Percentiles rank a stretch among this genome's conserved stretches.
phyloP scores from a whole-genome alignment of 2,329 filamentous ascomycete species.

The Acephala macrosclerotiorum region DNA sequence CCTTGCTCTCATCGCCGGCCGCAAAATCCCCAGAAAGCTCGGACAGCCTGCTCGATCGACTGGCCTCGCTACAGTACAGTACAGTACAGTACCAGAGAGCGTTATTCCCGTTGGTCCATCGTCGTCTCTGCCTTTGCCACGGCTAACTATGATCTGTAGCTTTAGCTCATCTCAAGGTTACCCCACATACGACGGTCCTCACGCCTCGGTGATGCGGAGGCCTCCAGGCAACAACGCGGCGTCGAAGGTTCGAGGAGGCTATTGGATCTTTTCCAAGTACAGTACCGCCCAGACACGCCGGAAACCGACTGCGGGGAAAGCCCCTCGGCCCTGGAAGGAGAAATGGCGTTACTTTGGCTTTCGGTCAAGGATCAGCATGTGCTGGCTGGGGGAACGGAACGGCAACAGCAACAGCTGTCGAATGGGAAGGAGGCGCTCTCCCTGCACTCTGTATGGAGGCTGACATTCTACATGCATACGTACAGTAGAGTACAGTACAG shows the following conservation, averaged over 20 bases:
- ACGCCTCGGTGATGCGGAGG: slow-evolving; percentile 2
- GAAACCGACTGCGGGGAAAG: slow-evolving; percentile 7
- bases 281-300: not conserved
- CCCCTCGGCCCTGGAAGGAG: not conserved
- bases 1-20: not conserved
- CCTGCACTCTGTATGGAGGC: not conserved
- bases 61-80: not conserved
- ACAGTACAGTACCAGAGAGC: too few relatives aligned
- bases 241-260: not conserved
- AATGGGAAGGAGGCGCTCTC: not conserved
- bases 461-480: too few relatives aligned
- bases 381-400: slow-evolving; percentile 16
- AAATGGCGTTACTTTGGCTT: slow-evolving; percentile 9
- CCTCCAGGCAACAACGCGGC: not conserved
- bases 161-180: not conserved
- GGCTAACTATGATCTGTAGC: not conserved
- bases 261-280: not conserved
- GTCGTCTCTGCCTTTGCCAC: slow-evolving; percentile 4
- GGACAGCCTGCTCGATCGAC: not conserved
- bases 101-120: slow-evolving; percentile 9
- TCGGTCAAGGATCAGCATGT: not conserved
- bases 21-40: slow-evolving; percentile 2
- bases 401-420: not conserved
- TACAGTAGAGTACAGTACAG: too few relatives aligned
- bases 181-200: not conserved